Evolutionary conservation across 306 rosid genomes (phyloP), one percentile per base, ranked within the genome.

Genomic region (Quercus variabilis): DNA sequence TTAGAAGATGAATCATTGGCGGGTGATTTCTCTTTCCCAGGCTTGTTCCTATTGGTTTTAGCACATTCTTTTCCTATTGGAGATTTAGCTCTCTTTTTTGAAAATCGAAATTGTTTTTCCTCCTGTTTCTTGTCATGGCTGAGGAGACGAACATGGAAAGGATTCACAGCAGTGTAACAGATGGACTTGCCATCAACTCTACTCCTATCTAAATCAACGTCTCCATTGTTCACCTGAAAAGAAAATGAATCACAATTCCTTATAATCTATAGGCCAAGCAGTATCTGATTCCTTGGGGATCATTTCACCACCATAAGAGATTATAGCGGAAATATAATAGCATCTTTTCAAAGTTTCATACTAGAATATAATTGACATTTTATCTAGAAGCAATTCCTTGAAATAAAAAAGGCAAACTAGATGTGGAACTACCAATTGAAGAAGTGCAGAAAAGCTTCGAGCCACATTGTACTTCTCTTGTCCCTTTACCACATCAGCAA

Each of bases 221-320:
- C 89, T 57, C 93, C 94, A 63, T 95, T 93, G 86, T 95, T 95
- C 55, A 91, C 98, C 99, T 95, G 92, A 60, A 88, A 86, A 81
- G 56, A 26, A 31, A 30, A 78, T 18, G 75, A 21, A 68, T n/a
- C 15, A 6, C 33, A 7, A 7, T 72, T 11, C 17, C 17, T 4
- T 28, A 46, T 20, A 21, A 59, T 55, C 55, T 55, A 52, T 3
- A 75, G 43, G 46, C 63, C 55, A 78, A 19, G 59, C n/a, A 74
- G 18, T 54, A 5, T 21, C 76, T 41, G 33, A 28, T 63, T 62
- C 31, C 38, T 63, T 49, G 4, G 26, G 63, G 21, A 74, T 31
- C 73, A 31, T 77, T 65, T 65, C 71, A 65, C 20, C 51, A 33
- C 35, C 15, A 9, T 33, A 31, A 5, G 14, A 65, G 25, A 65